phyloP scores from a whole-genome alignment of 495 filamentous ascomycete genomes.

The Pseudomonodictys pantanalensis region DNA sequence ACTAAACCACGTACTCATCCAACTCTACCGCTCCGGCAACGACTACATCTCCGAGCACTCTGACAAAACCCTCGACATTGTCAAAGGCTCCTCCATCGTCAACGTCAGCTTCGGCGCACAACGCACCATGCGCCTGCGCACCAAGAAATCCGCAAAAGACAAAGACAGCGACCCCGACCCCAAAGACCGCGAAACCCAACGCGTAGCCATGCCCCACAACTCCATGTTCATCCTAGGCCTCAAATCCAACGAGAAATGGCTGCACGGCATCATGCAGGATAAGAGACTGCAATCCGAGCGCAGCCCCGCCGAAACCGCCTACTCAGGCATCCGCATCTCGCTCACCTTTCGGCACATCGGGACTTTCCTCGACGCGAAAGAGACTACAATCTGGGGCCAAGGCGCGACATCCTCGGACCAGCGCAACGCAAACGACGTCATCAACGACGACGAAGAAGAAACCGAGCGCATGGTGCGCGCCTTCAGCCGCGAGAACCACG shows the following conservation, averaged over 20 bases:
- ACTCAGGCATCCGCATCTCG: conserved; percentile 75
- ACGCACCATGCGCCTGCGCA: conserved; percentile 84
- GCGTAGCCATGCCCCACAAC: conserved; percentile 79
- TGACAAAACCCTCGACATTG: conserved; percentile 94
- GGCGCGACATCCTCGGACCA: conserved; percentile 70
- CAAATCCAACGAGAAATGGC: conserved; percentile 78
- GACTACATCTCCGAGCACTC: conserved; percentile 97
- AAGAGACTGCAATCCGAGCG: conserved; percentile 68
- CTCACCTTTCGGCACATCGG: conserved; percentile 90
- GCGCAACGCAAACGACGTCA: conserved; percentile 55
- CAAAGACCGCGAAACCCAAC: conserved; percentile 53
- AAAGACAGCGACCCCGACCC: conserved; percentile 28
- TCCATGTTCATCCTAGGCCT: conserved; percentile 81
- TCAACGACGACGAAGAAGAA: conserved; percentile 64
- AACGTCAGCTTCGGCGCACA: conserved; percentile 92
- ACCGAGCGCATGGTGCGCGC: conserved; percentile 69
- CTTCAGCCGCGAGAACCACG: conserved; percentile 83
- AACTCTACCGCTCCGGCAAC: conserved; percentile 85
- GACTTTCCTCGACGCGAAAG: conserved; percentile 67
- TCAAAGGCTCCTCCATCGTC: conserved; percentile 73
- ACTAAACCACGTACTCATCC: conserved; percentile 89
- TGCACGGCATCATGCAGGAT: conserved; percentile 86
- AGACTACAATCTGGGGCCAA: conserved; percentile 81
- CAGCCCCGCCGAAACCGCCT: conserved; percentile 65
- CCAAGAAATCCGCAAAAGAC: conserved; percentile 65